Evolutionary conservation across 148 eudicot species (phyloP).

Genomic region (Fagopyrum tataricum): DNA sequence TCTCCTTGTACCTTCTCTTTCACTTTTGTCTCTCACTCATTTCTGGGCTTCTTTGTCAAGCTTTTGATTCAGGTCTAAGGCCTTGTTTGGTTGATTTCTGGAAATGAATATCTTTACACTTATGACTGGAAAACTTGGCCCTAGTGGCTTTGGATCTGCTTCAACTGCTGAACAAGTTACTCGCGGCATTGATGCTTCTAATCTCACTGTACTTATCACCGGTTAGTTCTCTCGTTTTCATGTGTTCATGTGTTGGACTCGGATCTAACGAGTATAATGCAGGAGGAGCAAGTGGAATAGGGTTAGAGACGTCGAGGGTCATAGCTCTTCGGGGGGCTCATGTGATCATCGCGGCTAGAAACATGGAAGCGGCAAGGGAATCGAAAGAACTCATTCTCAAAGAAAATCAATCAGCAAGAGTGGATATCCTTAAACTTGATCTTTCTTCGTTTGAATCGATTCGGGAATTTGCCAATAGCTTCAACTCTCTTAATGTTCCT

Average conservation of each 20-base stretch:
- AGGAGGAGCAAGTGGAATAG: constrained; percentile 94
- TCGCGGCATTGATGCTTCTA: constrained; percentile 41
- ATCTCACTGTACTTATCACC: constrained; percentile 45
- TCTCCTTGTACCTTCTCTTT: not conserved
- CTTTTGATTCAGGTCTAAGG: not conserved
- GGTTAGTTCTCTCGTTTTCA: constrained; percentile 21
- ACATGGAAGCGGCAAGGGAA: constrained; percentile 57
- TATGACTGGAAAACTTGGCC: constrained; percentile 39
- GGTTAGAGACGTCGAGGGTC: constrained; percentile 73
- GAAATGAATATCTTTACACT: constrained; percentile 30
- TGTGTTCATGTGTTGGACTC: too few species aligned
- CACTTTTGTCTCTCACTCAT: not conserved
- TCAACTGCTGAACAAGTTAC: constrained; percentile 59
- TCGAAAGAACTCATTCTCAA: constrained; percentile 52
- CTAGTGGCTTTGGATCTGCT: constrained; percentile 61
- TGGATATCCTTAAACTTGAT: constrained; percentile 57
- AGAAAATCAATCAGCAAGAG: constrained; percentile 34
- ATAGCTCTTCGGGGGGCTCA: constrained; percentile 61
- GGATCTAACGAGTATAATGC: not conserved
- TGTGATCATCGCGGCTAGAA: constrained; percentile 68
- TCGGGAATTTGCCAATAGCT: constrained; percentile 41
- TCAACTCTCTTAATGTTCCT: constrained; percentile 52
- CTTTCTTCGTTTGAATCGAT: constrained; percentile 53
- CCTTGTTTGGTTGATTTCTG: not conserved
- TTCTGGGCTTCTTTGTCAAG: not conserved